A percentile compares a stretch with the other conserved stretches of the same genome.
Conservation (phyloP, 306 rosid species). For the Datisca glomerata region DNA sequence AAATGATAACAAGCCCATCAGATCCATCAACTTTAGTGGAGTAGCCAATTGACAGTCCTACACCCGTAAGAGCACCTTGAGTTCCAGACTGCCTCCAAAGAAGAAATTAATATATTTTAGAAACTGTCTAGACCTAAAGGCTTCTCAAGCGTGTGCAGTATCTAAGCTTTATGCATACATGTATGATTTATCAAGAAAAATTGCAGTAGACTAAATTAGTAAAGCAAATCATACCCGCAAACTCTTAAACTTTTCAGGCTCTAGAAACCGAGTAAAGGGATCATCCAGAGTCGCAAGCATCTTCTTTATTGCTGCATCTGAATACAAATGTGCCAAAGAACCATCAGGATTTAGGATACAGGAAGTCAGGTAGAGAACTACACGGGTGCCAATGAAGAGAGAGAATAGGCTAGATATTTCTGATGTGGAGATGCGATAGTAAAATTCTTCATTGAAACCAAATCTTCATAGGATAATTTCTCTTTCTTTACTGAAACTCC, state of each 20-base stretch:
- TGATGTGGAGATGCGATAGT: no score
- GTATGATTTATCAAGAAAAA: background rate
- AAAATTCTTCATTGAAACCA: no score
- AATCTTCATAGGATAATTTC: no score
- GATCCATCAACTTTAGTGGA: slow-evolving; percentile 44
- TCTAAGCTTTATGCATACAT: background rate
- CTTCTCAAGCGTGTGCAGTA: background rate
- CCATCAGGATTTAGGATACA: slow-evolving; percentile 2
- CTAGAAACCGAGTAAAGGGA: slow-evolving; percentile 89
- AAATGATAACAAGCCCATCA: slow-evolving; percentile 66
- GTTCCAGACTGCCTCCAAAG: slow-evolving; percentile 99
- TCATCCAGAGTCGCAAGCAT: slow-evolving; percentile 93
- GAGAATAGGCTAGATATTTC: background rate
- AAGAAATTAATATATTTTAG: slow-evolving; percentile 32
- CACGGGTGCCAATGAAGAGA: slow-evolving; percentile 8
- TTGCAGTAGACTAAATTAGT: slow-evolving; percentile 1
- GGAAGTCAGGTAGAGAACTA: slow-evolving; percentile 4
- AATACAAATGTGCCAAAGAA: slow-evolving; percentile 17
- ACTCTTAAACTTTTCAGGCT: slow-evolving; percentile 84
- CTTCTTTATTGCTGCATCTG: slow-evolving; percentile 84
- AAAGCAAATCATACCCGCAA: slow-evolving; percentile 52
- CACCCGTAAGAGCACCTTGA: slow-evolving; percentile 84
- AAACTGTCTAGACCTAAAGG: slow-evolving; percentile 3
- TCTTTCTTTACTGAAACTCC: no score
- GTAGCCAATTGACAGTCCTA: slow-evolving; percentile 91